Evolutionary conservation across 306 rosid genomes (phyloP), one percentile per base, ranked within the genome.

Genomic region (Lotus japonicus): DNA sequence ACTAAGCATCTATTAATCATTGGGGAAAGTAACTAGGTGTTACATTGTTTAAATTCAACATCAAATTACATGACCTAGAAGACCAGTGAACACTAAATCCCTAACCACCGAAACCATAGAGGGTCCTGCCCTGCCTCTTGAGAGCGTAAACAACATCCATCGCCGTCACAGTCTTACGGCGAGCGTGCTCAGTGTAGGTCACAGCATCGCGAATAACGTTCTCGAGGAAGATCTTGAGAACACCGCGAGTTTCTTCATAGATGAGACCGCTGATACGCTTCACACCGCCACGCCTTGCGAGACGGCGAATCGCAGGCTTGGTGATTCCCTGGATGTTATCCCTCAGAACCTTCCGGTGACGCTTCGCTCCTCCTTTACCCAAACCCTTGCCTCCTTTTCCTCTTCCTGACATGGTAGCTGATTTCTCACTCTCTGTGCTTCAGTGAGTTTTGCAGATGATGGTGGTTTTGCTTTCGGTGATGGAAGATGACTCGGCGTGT

Each of bases 71-170:
- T 7, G 52, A 44, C 31, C 31, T 26, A 19, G 11, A 48, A 15
- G 17, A 15, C 2, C 54, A 14, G 19, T 1, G 11, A 15, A 0
- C 21, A 53, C 15, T 21, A 53, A 23, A 10, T 19, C 15, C 35
- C 35, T 53, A 82, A 1, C 86, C 83, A 2, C 86, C 86, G 8
- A 82, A 79, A 0, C 86, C 86, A 18, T 78, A 82, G 0, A 82
- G 86, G 7, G 86, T 82, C 14, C 86, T 80, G 0, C 86, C 86
- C 64, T 82, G 86, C 74, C 86, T 79, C 81, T 82, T 82, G 36
- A 82, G 44, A 0, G 86, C 83, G 0, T 82, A 82, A 3, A 82
- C 86, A 6, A 82, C 84, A n/a, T 82, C 86, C 86, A 82, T 79
- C 35, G 81, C 86, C 0, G 84, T 82, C 0, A 82, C 86, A 0